Evolutionary conservation across 176 grass and related monocot genomes (phyloP), one percentile per base, ranked within the genome.

Genomic region (Phragmites australis): DNA sequence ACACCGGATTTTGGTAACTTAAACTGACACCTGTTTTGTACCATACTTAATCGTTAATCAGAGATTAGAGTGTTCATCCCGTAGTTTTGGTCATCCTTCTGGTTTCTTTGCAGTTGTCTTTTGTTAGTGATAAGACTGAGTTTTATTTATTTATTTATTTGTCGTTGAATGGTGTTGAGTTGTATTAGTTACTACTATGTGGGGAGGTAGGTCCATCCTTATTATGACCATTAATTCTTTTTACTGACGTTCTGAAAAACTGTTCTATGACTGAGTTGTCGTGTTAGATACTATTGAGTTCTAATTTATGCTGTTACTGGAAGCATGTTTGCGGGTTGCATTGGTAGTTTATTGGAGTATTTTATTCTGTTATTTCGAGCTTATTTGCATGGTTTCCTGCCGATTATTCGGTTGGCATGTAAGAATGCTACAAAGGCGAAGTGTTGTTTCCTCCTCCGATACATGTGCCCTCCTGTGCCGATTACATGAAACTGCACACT

Each of bases 11-110:
- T 94, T 76, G 77, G 70, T 59, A 85, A 86, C 75, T 80, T 90
- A 59, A 78, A 84, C 75, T 86, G 67, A 84, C 86, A 51, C 78
- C 62, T 94, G 86, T 82, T 93, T 74, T 94, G 92, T 94, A 91
- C 80, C 55, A 91, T 91, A 79, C 84, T 65, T 65, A 65, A 74
- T 86, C 45, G 57, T 82, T n/a, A 12, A 81, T 75, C 77, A 81
- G 76, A 64, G 65, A 85, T 89, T 85, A 85, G 53, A 70, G 44
- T 89, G 70, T 70, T 70, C 44, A 32, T 80, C 51, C 29, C 65
- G 6, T 87, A 82, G 63, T 76, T 85, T 76, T 76, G 54, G 6
- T 68, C 16, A 8, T 13, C 46, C 34, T 72, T 79, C 62, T 75
- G 21, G 44, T 65, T 68, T 71, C 68, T 74, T 40, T 57, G 78